These are phyloP conservation scores for Dalechampia spathulata DNA, from an alignment of 441 rosid genomes.

Conservation along the genomic window DNA sequence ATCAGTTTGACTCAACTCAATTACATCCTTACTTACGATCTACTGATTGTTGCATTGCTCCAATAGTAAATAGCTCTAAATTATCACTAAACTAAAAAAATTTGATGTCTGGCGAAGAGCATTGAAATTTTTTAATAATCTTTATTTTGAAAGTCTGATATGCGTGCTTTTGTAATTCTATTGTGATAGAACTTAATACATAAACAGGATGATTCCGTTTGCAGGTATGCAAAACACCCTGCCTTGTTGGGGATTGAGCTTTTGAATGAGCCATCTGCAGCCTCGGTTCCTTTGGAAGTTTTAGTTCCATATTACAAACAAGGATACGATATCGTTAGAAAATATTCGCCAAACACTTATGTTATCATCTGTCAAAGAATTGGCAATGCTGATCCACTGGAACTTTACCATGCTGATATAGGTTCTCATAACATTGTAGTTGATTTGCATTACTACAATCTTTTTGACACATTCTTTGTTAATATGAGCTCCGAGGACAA, in stretches of 20 bases:
- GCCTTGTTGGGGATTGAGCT: constrained; percentile 66
- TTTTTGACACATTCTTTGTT: constrained; percentile 50
- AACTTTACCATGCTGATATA: constrained; percentile 55
- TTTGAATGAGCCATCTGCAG: constrained; percentile 60
- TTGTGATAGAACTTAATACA: background rate
- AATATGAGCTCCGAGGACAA: constrained; percentile 51
- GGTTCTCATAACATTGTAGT: constrained; percentile 53
- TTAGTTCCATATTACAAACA: constrained; percentile 50
- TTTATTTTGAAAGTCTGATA: too few species aligned
- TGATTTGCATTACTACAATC: constrained; percentile 75
- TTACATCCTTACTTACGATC: too few species aligned
- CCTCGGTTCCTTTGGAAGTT: constrained; percentile 44
- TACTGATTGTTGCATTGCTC: too few species aligned
- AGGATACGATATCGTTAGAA: constrained; percentile 53
- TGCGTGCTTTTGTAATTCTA: background rate
- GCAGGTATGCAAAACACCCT: constrained; percentile 54
- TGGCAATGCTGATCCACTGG: constrained; percentile 63
- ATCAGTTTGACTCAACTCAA: too few species aligned
- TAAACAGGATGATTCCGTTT: constrained; percentile 6
- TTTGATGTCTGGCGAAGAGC: too few species aligned
- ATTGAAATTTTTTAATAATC: too few species aligned
- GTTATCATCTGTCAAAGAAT: constrained; percentile 70
- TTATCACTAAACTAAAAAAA: too few species aligned
- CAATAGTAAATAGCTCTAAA: too few species aligned
- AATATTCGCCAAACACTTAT: constrained; percentile 44